Evolutionary conservation across 495 filamentous ascomycete species (phyloP).

Genomic region (Rostrohypoxylon terebratum): DNA sequence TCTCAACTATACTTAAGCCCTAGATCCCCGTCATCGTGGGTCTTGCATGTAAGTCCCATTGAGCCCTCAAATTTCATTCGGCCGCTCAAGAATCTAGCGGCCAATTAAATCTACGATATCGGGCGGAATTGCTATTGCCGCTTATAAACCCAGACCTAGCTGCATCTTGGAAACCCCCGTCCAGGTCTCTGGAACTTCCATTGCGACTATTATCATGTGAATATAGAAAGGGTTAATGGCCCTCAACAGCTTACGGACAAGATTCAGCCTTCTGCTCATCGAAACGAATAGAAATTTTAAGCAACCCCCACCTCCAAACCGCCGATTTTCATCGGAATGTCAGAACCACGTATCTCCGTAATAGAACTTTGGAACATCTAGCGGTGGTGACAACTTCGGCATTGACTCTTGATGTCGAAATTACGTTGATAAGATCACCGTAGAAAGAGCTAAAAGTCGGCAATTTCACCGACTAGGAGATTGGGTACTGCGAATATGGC

Average conservation of each 20-base stretch:
- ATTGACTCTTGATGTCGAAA: not conserved
- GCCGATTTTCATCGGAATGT: no score
- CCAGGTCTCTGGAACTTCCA: not conserved
- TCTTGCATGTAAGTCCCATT: conserved; percentile 7
- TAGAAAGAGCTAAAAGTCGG: not conserved
- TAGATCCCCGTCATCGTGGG: not conserved
- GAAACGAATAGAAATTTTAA: not conserved
- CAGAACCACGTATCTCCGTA: no score
- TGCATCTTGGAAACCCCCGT: not conserved
- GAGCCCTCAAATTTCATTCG: not conserved
- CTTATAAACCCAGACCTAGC: not conserved
- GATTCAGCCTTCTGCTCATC: not conserved
- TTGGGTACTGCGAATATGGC: not conserved
- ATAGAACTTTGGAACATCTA: not conserved
- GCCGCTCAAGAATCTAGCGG: not conserved
- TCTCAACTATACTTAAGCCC: not conserved
- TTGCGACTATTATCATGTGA: not conserved
- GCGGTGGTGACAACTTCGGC: not conserved
- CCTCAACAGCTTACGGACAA: not conserved
- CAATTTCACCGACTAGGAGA: not conserved
- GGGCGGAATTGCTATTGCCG: not conserved
- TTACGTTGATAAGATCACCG: not conserved
- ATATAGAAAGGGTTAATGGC: not conserved
- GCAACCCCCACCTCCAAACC: not conserved
- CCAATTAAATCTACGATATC: conserved; percentile 3